Evolutionary conservation across 305 asterid species (phyloP).

Genomic region (Solanum hybrid): DNA sequence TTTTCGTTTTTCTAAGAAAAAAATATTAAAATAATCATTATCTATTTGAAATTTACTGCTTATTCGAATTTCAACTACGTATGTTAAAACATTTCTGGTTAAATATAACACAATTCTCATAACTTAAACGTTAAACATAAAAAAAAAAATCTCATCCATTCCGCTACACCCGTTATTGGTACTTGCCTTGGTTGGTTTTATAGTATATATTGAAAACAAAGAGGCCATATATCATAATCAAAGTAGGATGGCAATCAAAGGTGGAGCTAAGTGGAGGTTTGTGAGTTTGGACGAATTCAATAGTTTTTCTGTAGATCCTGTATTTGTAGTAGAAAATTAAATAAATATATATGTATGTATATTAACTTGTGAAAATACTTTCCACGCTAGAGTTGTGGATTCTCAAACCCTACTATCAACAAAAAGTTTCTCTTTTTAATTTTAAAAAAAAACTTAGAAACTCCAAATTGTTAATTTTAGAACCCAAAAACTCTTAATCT

Average conservation of each 20-base stretch:
- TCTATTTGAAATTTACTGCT: background rate
- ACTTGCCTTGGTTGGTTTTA: background rate
- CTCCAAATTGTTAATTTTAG: no score
- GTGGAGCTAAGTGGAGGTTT: background rate
- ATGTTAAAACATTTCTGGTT: background rate
- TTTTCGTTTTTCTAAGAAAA: background rate
- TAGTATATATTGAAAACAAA: background rate
- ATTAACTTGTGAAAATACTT: background rate
- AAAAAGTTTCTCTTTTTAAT: background rate
- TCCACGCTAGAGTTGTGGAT: background rate
- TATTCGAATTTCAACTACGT: background rate
- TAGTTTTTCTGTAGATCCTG: rapidly evolving
- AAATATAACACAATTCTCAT: background rate
- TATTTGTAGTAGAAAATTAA: no score
- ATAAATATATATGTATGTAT: no score
- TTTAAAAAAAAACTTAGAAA: no score
- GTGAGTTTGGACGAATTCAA: no score
- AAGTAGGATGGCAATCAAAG: background rate
- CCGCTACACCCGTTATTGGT: background rate
- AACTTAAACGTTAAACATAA: background rate
- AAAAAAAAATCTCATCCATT: background rate
- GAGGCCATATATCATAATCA: background rate
- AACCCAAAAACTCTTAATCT: no score
- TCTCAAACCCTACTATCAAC: background rate
- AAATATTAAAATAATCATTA: background rate